Evolutionary conservation across 2,329 filamentous ascomycete genomes (phyloP).

Genomic region (Colletotrichum siamense): DNA sequence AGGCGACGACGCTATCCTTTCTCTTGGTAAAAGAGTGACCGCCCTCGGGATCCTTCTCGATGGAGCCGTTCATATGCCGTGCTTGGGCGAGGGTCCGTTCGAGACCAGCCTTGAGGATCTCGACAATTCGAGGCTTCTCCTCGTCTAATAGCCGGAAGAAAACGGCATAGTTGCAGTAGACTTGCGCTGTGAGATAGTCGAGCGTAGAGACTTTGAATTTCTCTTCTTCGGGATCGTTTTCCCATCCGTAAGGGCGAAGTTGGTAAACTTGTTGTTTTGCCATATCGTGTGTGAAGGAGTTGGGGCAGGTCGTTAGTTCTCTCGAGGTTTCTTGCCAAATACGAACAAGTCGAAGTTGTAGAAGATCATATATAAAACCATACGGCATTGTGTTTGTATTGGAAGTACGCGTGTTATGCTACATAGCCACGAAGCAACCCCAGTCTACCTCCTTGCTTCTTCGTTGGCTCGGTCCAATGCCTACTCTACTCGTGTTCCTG

Average conservation of each 20-base stretch:
- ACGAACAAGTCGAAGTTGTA: rapidly evolving
- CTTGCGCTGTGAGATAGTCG: constrained; percentile 36
- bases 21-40: constrained; percentile 42
- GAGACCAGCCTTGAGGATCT: constrained; percentile 37
- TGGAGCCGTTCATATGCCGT: constrained; percentile 41
- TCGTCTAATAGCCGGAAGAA: constrained; percentile 41
- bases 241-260: constrained; percentile 39
- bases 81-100: constrained; percentile 41
- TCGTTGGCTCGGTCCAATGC: neutral
- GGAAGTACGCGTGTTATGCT: neutral
- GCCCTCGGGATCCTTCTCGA: constrained; percentile 41
- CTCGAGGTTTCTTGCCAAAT: neutral
- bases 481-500: neutral
- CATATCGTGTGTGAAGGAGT: constrained; percentile 20
- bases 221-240: constrained; percentile 40
- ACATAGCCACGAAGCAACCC: neutral
- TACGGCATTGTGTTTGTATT: neutral
- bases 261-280: constrained; percentile 30
- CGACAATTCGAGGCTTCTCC: constrained; percentile 22
- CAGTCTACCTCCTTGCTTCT: neutral
- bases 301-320: neutral
- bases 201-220: constrained; percentile 40
- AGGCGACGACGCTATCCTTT: constrained; percentile 35
- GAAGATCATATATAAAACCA: neutral
- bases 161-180: constrained; percentile 43